These are phyloP conservation scores for Chamaecyparis obtusa DNA, from an alignment of 75 land plant species.

Conservation along the genomic window DNA sequence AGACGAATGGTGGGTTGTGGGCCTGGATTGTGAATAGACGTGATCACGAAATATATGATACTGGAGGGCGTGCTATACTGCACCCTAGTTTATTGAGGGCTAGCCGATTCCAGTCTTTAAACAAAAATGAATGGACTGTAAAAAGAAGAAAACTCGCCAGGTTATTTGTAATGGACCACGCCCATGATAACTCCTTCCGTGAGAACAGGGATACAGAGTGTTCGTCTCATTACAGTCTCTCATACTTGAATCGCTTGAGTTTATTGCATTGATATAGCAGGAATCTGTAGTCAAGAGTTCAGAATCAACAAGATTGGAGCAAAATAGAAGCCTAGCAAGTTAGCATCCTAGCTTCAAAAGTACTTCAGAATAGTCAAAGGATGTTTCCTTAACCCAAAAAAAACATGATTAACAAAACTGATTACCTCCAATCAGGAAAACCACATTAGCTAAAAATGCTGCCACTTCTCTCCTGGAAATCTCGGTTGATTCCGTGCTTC, in stretches of 20 bases:
- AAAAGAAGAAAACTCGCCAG: neutral
- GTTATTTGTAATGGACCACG: neutral
- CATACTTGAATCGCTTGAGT: neutral
- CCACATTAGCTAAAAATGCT: constrained; percentile 16
- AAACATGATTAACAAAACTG: too few species aligned
- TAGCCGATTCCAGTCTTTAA: too few species aligned
- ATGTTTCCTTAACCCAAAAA: too few species aligned
- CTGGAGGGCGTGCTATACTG: too few species aligned
- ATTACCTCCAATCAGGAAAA: neutral
- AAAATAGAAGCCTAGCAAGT: neutral
- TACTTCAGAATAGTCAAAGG: too few species aligned
- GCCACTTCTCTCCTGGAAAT: constrained; percentile 18
- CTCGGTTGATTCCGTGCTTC: neutral
- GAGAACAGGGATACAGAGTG: neutral
- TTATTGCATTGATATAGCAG: neutral
- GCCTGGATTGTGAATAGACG: too few species aligned
- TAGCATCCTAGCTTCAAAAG: too few species aligned
- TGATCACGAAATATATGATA: too few species aligned
- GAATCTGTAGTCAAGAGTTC: neutral
- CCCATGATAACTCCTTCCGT: neutral
- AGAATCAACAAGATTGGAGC: neutral
- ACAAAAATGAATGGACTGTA: neutral
- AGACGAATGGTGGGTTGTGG: too few species aligned
- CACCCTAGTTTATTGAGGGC: too few species aligned
- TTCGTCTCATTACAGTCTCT: neutral